Evolutionary conservation across 2,329 filamentous ascomycete species (phyloP).

Genomic region (Apiospora aurea): DNA sequence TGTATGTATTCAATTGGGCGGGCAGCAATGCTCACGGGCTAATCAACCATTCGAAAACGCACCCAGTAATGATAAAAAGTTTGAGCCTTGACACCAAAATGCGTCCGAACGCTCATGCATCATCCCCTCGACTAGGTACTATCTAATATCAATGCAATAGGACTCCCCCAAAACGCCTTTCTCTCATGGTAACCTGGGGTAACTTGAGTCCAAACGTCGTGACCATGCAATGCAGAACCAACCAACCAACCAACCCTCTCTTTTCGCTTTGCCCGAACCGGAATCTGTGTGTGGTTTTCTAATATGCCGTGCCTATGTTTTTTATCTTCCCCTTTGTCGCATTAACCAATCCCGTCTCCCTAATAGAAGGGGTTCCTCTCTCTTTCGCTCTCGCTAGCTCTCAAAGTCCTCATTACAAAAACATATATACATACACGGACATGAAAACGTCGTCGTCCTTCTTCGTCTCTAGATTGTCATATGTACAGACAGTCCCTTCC

Average conservation of each 20-base stretch:
- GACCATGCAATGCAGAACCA: background rate
- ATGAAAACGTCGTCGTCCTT: background rate
- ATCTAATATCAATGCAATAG: background rate
- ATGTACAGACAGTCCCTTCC: background rate
- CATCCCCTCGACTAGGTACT: no score
- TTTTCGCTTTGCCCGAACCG: background rate
- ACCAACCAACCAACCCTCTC: no score
- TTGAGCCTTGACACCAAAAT: background rate
- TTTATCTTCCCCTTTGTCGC: background rate
- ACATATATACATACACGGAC: conserved; percentile 2
- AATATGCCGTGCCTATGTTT: background rate
- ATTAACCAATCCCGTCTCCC: background rate
- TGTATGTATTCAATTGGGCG: background rate
- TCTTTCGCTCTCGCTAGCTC: background rate
- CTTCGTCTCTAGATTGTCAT: background rate
- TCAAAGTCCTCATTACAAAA: background rate
- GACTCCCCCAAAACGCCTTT: background rate
- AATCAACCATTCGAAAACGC: background rate
- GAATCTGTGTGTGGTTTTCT: background rate
- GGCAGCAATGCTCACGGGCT: background rate
- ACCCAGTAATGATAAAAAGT: background rate
- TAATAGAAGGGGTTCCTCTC: background rate
- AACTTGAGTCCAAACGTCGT: background rate
- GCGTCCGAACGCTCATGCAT: background rate
- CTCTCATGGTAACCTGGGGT: background rate